Percentiles rank a stretch among this genome's conserved stretches.
Conservation (phyloP, 2,329 filamentous ascomycete genomes). For the Paramyrothecium roridum region DNA sequence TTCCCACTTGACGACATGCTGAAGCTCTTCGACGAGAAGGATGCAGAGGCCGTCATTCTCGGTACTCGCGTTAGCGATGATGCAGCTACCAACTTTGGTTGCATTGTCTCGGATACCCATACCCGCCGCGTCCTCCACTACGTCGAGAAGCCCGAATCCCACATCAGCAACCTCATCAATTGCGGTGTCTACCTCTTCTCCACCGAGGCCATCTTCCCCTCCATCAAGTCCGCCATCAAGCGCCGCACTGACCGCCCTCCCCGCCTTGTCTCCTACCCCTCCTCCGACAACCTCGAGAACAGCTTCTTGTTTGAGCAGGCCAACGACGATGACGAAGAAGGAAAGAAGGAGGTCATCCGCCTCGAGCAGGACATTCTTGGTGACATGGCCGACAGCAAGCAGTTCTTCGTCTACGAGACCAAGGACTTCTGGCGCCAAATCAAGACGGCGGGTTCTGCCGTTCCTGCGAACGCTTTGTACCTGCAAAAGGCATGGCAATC, state of each 20-base stretch:
- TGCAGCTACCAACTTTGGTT: conserved; percentile 92
- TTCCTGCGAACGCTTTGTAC: conserved; percentile 95
- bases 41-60: conserved; percentile 93
- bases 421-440: conserved; percentile 99
- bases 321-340: conserved; percentile 65
- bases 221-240: conserved; percentile 92
- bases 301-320: conserved; percentile 43
- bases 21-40: conserved; percentile 87
- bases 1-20: conserved; percentile 97
- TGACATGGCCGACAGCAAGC: conserved; percentile 93
- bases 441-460: conserved; percentile 96
- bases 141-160: conserved; percentile 96
- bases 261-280: conserved; percentile 90
- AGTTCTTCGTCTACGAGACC: conserved; percentile 97
- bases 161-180: conserved; percentile 98
- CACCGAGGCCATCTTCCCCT: conserved; percentile 93
- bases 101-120: conserved; percentile 92
- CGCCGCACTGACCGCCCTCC: conserved; percentile 81
- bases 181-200: conserved; percentile 98
- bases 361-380: conserved; percentile 96
- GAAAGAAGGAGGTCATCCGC: conserved; percentile 81
- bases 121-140: conserved; percentile 96
- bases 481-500: conserved; percentile 89
- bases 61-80: conserved; percentile 90
- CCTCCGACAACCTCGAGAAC: conserved; percentile 85